Evolutionary conservation across 306 rosid genomes (phyloP), one percentile per base, ranked within the genome.

Genomic region (Comarum palustre): DNA sequence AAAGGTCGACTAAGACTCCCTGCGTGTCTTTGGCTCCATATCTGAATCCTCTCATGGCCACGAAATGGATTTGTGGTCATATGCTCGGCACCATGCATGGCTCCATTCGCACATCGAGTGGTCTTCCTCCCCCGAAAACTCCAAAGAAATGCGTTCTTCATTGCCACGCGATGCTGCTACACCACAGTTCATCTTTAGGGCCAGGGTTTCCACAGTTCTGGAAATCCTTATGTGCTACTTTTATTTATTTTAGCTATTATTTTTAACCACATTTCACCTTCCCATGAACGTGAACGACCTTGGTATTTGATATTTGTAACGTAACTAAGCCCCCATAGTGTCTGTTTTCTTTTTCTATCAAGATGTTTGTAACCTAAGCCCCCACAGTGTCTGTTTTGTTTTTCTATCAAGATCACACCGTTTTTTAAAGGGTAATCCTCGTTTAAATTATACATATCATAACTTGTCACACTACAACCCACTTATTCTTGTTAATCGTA

Each of bases 61-160:
- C 75, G 70, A 69, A 50, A 46, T 24, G 75, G 69, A 43, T 69
- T 22, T 59, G 75, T 77, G 75, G 63, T 58, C 31, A 46, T 55
- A 11, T 22, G 4, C 32, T 22, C 0, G 11, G 59, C 58, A 51
- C 58, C 58, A 51, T 48, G 54, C 20, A 47, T 22, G 62, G 27
- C 62, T 22, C 36, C 62, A 57, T 24, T 34, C 61, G 15, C 32
- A 55, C 36, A 66, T 69, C 25, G 68, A 54, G 74, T 68, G 79
- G 74, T 32, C 61, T 57, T 42, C 68, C 71, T 74, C 63, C 22
- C 3, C 45, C 51, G 64, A 63, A 34, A 63, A 22, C 25, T 15
- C 16, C 27, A 16, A 29, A 22, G 13, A 32, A 61, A 34, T 27
- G 10, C 43, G 15, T 29, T 34, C 67, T 62, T 34, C 45, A 14